Evolutionary conservation across 2,329 filamentous ascomycete genomes (phyloP).

Genomic region (Tolypocladium amazonense): DNA sequence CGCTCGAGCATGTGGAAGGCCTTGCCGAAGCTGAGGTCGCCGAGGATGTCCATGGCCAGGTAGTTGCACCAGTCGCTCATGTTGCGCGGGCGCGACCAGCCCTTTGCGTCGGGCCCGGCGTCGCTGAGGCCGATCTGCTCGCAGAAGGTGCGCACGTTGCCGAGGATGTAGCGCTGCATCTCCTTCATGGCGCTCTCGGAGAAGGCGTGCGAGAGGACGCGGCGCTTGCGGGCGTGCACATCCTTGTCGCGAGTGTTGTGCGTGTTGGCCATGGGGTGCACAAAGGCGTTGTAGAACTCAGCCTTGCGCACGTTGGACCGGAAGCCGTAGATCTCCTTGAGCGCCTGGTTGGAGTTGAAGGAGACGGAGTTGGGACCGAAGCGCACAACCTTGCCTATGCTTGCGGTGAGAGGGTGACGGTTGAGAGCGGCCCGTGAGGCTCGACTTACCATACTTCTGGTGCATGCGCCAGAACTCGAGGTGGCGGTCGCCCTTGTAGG

Average conservation of each 20-base stretch:
- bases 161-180: constrained; percentile 57
- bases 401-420: neutral
- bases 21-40: constrained; percentile 51
- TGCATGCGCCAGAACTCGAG: constrained; percentile 63
- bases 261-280: constrained; percentile 60
- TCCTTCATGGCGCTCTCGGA: constrained; percentile 54
- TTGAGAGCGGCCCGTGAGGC: neutral
- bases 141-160: constrained; percentile 58
- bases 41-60: constrained; percentile 52
- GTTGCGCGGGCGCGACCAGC: constrained; percentile 48
- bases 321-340: constrained; percentile 58
- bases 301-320: constrained; percentile 54
- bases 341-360: constrained; percentile 60
- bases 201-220: constrained; percentile 63
- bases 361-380: constrained; percentile 69
- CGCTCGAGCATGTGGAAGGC: constrained; percentile 51
- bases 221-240: constrained; percentile 58
- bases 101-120: constrained; percentile 34
- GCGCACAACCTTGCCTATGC: constrained; percentile 53
- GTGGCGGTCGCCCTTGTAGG: constrained; percentile 64
- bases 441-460: constrained; percentile 51
- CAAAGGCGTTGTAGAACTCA: constrained; percentile 64
- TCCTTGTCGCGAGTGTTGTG: constrained; percentile 62
- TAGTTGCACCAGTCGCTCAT: constrained; percentile 55
- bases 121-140: constrained; percentile 37